Conservation (phyloP, 305 asterid species). For the Fraxinus floribunda region DNA sequence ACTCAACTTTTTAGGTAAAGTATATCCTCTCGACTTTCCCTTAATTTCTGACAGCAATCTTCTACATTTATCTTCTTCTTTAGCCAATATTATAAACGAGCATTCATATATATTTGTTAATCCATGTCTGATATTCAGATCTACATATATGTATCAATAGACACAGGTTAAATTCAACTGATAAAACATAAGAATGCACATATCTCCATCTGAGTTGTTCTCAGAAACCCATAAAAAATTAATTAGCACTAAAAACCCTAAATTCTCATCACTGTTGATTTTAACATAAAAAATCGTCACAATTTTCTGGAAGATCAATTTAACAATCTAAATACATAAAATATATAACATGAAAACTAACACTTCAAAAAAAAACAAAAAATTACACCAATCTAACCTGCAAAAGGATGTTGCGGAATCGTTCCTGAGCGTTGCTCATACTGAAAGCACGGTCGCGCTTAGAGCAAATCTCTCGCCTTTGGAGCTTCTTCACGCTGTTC, state of each 20-base stretch:
- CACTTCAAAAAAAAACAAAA: too few species aligned
- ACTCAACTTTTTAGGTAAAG: neutral
- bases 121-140: neutral
- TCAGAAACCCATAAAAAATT: neutral
- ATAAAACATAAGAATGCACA: neutral
- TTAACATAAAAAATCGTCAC: neutral
- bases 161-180: neutral
- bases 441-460: conserved; percentile 16
- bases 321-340: neutral
- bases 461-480: conserved; percentile 12
- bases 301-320: neutral
- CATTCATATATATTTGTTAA: neutral
- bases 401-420: conserved; percentile 11
- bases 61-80: neutral
- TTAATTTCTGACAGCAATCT: neutral
- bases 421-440: conserved; percentile 10
- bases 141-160: neutral
- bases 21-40: neutral
- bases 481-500: conserved; percentile 19
- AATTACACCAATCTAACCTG: neutral
- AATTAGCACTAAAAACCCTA: neutral
- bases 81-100: neutral
- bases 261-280: neutral
- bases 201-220: neutral
- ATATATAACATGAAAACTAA: neutral